A percentile compares a stretch with the other conserved stretches of the same genome.
These are phyloP conservation scores for Xanthoconium stramineum DNA, from an alignment of 768 basidiomycete genomes.

Conservation along the genomic window DNA sequence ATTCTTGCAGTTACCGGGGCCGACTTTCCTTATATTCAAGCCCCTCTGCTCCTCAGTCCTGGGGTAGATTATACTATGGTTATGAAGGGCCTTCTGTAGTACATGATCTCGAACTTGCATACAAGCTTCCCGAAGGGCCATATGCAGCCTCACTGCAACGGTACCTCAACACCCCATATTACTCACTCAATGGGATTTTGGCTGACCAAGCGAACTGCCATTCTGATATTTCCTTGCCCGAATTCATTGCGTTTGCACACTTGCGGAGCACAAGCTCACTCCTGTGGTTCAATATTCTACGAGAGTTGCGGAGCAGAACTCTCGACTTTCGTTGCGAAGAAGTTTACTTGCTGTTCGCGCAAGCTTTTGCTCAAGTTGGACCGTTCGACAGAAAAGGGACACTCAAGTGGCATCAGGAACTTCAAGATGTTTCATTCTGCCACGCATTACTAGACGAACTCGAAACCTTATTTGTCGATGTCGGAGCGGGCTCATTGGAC, in stretches of 20 bases:
- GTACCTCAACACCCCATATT: background rate
- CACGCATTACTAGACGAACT: background rate
- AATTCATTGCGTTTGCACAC: background rate
- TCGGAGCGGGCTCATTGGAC: background rate
- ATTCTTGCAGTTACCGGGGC: background rate
- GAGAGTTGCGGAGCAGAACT: background rate
- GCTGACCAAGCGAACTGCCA: background rate
- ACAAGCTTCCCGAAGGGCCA: background rate
- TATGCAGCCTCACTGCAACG: background rate
- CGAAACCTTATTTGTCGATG: background rate
- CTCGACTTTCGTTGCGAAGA: background rate
- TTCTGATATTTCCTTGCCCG: background rate
- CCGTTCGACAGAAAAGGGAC: background rate
- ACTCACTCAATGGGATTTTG: background rate
- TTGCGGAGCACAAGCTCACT: background rate
- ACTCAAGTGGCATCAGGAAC: background rate
- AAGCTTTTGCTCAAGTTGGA: background rate
- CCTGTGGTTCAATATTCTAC: background rate
- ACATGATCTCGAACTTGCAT: background rate
- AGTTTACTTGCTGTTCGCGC: background rate
- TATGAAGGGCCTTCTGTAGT: background rate
- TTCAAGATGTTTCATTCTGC: background rate
- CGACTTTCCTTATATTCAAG: background rate
- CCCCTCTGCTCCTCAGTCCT: background rate
- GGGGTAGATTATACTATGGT: background rate